These are phyloP conservation scores for Penicillium argentinense DNA, from an alignment of 495 filamentous ascomycete species.

Conservation along the genomic window DNA sequence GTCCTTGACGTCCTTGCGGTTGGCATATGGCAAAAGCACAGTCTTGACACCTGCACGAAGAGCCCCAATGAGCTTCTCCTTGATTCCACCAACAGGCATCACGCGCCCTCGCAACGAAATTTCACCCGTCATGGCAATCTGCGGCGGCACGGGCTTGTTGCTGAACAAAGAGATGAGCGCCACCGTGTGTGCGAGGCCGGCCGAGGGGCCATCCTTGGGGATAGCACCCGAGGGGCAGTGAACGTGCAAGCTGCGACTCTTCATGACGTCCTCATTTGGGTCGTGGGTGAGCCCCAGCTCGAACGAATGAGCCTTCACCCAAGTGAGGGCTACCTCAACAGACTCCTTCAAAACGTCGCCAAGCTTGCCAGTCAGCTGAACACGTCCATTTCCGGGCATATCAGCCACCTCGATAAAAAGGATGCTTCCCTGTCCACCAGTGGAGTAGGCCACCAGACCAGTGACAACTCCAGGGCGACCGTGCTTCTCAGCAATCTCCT, in stretches of 20 bases:
- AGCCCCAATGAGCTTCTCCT: constrained; percentile 97
- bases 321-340: constrained; percentile 91
- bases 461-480: constrained; percentile 93
- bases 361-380: constrained; percentile 98
- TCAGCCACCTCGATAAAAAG: constrained; percentile 98
- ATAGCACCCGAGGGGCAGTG: constrained; percentile 95
- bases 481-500: constrained; percentile 89
- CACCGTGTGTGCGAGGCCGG: constrained; percentile 90
- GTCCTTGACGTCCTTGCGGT: constrained; percentile 92
- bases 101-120: constrained; percentile 86
- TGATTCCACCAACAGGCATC: constrained; percentile 90
- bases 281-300: constrained; percentile 81
- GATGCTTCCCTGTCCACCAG: constrained; percentile 91
- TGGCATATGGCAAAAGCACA: constrained; percentile 83
- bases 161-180: constrained; percentile 90
- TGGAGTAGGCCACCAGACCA: constrained; percentile 93
- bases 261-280: constrained; percentile 91
- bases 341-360: constrained; percentile 97
- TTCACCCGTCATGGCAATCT: constrained; percentile 97
- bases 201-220: constrained; percentile 88
- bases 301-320: constrained; percentile 96
- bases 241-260: constrained; percentile 89
- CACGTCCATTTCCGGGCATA: constrained; percentile 89
- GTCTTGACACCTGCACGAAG: constrained; percentile 92
- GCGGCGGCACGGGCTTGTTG: constrained; percentile 84